Percentiles rank a stretch among this genome's conserved stretches.
These are phyloP conservation scores for Saposhnikovia divaricata DNA, from an alignment of 129 eudicot species.

Conservation along the genomic window DNA sequence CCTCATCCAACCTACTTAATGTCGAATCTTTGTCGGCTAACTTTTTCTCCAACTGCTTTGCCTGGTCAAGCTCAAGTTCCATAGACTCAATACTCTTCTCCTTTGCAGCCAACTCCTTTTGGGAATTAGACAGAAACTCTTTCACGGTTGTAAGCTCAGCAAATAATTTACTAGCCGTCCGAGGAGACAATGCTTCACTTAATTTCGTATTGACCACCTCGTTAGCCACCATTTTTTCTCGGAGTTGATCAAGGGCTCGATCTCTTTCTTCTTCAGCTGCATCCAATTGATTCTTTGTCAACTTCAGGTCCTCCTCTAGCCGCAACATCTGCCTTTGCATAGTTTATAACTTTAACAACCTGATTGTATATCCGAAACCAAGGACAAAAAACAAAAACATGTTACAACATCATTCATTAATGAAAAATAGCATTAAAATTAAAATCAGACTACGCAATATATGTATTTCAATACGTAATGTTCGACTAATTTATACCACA, in stretches of 20 bases:
- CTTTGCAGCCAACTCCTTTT: slow-evolving; percentile 33
- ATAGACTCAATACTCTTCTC: slow-evolving; percentile 30
- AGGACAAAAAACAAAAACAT: neutral
- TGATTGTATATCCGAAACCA: slow-evolving; percentile 27
- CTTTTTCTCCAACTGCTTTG: slow-evolving; percentile 15
- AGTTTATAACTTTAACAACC: slow-evolving; percentile 26
- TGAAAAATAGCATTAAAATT: neutral
- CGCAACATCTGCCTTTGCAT: slow-evolving; percentile 36
- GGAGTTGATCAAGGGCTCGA: slow-evolving; percentile 12
- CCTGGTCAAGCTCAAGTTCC: slow-evolving; percentile 21
- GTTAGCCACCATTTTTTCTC: neutral
- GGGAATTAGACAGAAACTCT: slow-evolving; percentile 28
- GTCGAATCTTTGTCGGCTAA: slow-evolving; percentile 29
- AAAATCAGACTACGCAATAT: neutral
- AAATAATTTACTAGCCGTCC: slow-evolving; percentile 20
- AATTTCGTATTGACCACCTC: slow-evolving; percentile 1
- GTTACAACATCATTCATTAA: neutral
- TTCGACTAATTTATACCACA: slow-evolving; percentile 26
- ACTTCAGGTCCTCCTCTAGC: slow-evolving; percentile 7
- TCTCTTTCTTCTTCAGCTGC: slow-evolving; percentile 12
- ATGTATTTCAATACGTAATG: neutral
- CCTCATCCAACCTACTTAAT: slow-evolving; percentile 16
- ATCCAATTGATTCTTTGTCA: slow-evolving; percentile 7
- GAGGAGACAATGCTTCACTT: slow-evolving; percentile 9
- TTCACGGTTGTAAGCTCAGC: slow-evolving; percentile 34